Evolutionary conservation across 1,139 yeast genomes (phyloP), one percentile per base, ranked within the genome.

Genomic region (Taphrina sp.): DNA sequence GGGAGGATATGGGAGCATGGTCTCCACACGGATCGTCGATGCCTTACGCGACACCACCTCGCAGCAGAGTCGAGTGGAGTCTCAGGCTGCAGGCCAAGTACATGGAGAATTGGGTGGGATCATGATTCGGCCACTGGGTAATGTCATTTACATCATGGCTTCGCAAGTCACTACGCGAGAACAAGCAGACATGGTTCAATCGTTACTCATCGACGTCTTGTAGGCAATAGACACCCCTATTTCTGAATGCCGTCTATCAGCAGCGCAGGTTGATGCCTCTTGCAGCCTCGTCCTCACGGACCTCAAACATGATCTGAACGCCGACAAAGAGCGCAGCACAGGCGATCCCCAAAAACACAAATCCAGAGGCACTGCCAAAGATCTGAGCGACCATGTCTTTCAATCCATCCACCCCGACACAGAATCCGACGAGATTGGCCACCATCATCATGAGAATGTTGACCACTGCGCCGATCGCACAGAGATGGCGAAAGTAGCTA

Each of bases 381-480:
- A 92, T 83, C 58, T 84, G 89, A 28, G 70, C 66, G 23, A 92
- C 70, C 64, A 92, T 75, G 47, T 76, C 74, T 39, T 76, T 63
- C 33, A 90, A 82, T 0, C 98, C 98, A 61, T 88, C 96, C 42
- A 82, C 74, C 3, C 96, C 97, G 39, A 92, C 76, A 65, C 96
- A 92, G 70, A 92, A 94, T 0, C 99, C 99, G 65, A 85, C 89
- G 55, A 94, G 72, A 65, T 94, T 94, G 24, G 97, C 97, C 63
- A 88, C 78, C 92, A 94, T 90, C 98, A 94, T 92, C 85, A 90
- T 79, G 96, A 96, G 90, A 59, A 94, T 85, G 68, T 92, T 94
- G 14, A 77, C 66, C 20, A 89, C 95, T 1, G 92, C 96, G 1
- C 98, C 99, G 5, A 80, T 64, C 0, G 89, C 95, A 70, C 96